These are phyloP conservation scores for Leishmania lainsoni DNA, from an alignment of 208 protist genomes.

Conservation along the genomic window DNA sequence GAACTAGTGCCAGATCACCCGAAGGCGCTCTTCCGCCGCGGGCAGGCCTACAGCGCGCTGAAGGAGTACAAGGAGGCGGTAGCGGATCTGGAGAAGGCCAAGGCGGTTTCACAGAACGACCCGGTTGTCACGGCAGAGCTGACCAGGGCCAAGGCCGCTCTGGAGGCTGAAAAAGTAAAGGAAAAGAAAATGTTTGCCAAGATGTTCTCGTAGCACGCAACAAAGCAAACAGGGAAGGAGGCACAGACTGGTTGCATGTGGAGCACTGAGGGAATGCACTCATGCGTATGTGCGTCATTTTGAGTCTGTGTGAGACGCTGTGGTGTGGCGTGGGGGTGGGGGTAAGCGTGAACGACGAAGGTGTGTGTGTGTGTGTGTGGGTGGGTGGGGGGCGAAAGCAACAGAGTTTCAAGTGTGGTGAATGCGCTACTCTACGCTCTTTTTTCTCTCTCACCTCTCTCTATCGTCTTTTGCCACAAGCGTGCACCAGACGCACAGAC, in stretches of 20 bases:
- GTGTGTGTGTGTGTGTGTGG: too few species aligned
- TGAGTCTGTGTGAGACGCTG: background rate
- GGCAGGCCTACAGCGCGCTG: constrained; percentile 51
- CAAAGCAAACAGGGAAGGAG: background rate
- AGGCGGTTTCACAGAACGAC: constrained; percentile 43
- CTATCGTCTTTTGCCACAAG: background rate
- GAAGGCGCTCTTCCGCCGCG: constrained; percentile 76
- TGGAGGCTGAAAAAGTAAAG: constrained; percentile 48
- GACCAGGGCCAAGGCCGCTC: constrained; percentile 25
- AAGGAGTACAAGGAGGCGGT: constrained; percentile 62
- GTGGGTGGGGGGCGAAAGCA: background rate
- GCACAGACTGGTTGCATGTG: background rate
- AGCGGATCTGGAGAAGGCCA: constrained; percentile 50
- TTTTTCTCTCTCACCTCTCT: background rate
- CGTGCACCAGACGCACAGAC: background rate
- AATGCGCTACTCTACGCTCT: background rate
- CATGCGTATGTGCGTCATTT: background rate
- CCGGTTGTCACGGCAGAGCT: constrained; percentile 56
- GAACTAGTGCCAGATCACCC: constrained; percentile 52
- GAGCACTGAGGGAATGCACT: background rate
- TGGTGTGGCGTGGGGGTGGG: background rate
- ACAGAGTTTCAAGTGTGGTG: background rate
- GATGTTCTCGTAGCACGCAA: constrained; percentile 48
- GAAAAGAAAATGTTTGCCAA: constrained; percentile 76
- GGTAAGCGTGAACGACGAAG: background rate